These are phyloP conservation scores for Diddensiella caesifluorescens DNA, from an alignment of 805 yeast genomes.

Conservation along the genomic window DNA sequence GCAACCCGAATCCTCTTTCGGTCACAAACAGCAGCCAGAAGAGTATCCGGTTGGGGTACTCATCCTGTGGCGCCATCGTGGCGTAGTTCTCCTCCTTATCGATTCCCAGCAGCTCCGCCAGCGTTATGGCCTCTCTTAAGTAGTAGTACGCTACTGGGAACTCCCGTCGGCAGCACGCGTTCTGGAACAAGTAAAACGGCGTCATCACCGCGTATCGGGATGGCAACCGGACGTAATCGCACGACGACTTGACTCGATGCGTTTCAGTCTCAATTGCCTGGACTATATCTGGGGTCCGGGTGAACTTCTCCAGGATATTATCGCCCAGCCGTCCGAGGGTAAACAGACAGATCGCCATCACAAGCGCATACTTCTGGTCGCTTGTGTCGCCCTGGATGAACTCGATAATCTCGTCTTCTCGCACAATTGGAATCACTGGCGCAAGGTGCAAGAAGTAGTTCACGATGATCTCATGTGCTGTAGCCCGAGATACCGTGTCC, in stretches of 20 bases:
- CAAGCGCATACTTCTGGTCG: constrained; percentile 2
- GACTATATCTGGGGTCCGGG: not conserved
- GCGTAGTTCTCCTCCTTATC: constrained; percentile 12
- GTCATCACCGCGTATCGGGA: constrained; percentile 3
- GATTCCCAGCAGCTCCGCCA: constrained; percentile 13
- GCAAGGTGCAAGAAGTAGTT: not conserved
- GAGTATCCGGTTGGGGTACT: constrained; percentile 8
- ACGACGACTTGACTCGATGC: not conserved
- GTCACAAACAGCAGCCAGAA: constrained; percentile 14
- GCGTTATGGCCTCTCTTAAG: constrained; percentile 16
- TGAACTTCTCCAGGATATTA: not conserved
- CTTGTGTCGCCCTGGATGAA: not conserved
- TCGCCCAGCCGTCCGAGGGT: constrained; percentile 5
- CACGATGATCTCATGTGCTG: not conserved
- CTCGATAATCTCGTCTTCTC: constrained; percentile 2
- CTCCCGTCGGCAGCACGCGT: not conserved
- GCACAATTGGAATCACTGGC: not conserved
- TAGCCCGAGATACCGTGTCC: not conserved
- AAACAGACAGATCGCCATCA: not conserved
- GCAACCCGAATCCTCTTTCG: constrained; percentile 10
- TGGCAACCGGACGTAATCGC: not conserved
- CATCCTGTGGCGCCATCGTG: constrained; percentile 1
- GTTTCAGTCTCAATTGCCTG: not conserved
- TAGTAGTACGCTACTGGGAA: constrained; percentile 5
- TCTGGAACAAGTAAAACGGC: constrained; percentile 2